phyloP scores from a whole-genome alignment of 2,329 filamentous ascomycete species.

The Phyllosticta citrichinensis region DNA sequence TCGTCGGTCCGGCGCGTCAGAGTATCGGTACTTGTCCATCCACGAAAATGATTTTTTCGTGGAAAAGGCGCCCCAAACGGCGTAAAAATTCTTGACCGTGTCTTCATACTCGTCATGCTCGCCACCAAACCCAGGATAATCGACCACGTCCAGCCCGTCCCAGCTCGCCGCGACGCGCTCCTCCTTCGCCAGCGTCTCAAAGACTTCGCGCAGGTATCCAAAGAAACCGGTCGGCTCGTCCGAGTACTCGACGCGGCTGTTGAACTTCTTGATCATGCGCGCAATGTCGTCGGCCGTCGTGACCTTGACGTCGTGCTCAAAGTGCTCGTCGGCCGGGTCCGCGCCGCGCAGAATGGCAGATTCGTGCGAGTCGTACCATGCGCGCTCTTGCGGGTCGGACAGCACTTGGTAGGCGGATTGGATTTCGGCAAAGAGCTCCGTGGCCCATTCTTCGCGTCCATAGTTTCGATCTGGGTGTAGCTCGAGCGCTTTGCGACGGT shows the following conservation, averaged over 20 bases:
- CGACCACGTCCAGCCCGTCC: conserved; percentile 48
- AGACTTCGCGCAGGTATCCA: conserved; percentile 64
- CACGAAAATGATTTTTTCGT: conserved; percentile 82
- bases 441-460: conserved; percentile 73
- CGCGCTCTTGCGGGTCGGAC: conserved; percentile 86
- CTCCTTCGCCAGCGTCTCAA: conserved; percentile 69
- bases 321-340: conserved; percentile 39
- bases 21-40: conserved; percentile 74
- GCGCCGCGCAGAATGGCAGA: conserved; percentile 63
- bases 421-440: conserved; percentile 77
- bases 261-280: conserved; percentile 70
- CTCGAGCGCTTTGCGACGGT: conserved; percentile 81
- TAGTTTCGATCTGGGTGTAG: conserved; percentile 92
- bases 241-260: conserved; percentile 64
- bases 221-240: conserved; percentile 79
- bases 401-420: conserved; percentile 94
- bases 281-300: conserved; percentile 75
- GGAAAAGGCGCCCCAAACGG: conserved; percentile 67
- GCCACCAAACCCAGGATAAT: conserved; percentile 76
- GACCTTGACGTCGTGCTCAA: conserved; percentile 60
- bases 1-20: conserved; percentile 78
- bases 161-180: conserved; percentile 66
- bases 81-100: conserved; percentile 72
- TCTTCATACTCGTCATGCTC: conserved; percentile 67
- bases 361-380: conserved; percentile 96